Base-by-base conservation (phyloP, 257 asterid species). In the Capsicum pubescens region DNA sequence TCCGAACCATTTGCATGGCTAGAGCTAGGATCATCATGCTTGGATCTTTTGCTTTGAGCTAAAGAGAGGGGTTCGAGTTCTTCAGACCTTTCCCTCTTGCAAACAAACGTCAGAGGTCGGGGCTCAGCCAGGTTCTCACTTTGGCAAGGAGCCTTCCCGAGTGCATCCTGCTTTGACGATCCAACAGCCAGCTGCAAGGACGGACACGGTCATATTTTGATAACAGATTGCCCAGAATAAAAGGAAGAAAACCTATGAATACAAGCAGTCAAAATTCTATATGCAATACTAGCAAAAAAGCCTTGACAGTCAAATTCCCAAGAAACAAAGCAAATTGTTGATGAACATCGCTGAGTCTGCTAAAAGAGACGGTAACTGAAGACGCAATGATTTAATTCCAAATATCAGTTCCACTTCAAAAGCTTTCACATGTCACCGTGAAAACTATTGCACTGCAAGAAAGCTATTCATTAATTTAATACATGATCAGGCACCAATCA, bases 1-100 rank as follows among this genome's bases (percentile, higher is more conserved):
- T 96, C 97, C 2, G 99, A 96, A 46, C 98, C 99, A 52, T 96
- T 94, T 17, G 98, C 97, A 66, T 91, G 89, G 94, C 97, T 90
- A 8, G 93, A 92, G 97, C 88, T 96, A 17, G 98, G 98, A 69
- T 92, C 94, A 7, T 93, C 95, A 5, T 70, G 91, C 87, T 93
- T 96, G 9, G 95, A 88, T 84, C 97, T 87, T 85, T 96, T 96
- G 72, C 87, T 82, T 69, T 89, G 97, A 48, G 90, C 80, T 82
- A 92, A 82, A n/a, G 98, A 92, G 81, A 93, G 92, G 7, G 88
- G 94, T 76, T 92, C 98, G 0, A 91, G 93, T 36, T 92, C 97
- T 59, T 85, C 97, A 2, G 95, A 91, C 80, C 86, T 88, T 93
- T 96, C 99, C 84, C 98, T 87, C 95, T 96, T 94, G 92, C 97